Conservation (phyloP, 176 grass and related monocot genomes). For the Panicum miliaceum region DNA sequence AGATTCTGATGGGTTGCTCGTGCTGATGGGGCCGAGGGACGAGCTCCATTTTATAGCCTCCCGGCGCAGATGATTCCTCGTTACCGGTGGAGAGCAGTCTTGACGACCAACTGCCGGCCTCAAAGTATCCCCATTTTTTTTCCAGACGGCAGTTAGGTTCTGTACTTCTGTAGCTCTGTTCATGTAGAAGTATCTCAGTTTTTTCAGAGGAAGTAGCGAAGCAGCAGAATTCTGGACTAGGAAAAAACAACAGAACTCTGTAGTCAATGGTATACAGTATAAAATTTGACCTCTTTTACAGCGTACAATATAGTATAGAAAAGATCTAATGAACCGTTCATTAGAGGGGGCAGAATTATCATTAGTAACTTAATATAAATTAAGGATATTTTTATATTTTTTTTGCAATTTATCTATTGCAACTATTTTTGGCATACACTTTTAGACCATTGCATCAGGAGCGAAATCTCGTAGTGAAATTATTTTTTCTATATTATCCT, state of each 20-base stretch:
- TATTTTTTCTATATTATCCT: no score
- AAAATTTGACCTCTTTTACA: no score
- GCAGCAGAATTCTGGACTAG: not conserved
- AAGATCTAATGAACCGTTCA: no score
- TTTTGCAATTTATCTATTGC: no score
- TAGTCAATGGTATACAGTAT: not conserved
- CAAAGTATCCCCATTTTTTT: not conserved
- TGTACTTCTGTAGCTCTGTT: no score
- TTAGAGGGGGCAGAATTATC: no score
- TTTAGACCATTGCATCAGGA: no score
- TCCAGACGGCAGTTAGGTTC: not conserved
- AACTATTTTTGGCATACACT: no score
- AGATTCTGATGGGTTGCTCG: not conserved
- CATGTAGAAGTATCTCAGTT: not conserved
- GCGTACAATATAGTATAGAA: no score
- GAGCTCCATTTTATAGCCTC: slow-evolving; percentile 39
- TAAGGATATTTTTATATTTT: no score
- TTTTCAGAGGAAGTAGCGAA: not conserved
- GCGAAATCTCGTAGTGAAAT: no score
- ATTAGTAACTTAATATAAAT: no score
- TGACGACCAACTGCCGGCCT: slow-evolving; percentile 28
- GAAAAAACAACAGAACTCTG: not conserved
- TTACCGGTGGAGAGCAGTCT: not conserved
- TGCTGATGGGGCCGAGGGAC: slow-evolving; percentile 23
- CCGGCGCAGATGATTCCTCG: slow-evolving; percentile 1